phyloP scores from a whole-genome alignment of 176 grass and related monocot species.

The Zoysia pacifica region DNA sequence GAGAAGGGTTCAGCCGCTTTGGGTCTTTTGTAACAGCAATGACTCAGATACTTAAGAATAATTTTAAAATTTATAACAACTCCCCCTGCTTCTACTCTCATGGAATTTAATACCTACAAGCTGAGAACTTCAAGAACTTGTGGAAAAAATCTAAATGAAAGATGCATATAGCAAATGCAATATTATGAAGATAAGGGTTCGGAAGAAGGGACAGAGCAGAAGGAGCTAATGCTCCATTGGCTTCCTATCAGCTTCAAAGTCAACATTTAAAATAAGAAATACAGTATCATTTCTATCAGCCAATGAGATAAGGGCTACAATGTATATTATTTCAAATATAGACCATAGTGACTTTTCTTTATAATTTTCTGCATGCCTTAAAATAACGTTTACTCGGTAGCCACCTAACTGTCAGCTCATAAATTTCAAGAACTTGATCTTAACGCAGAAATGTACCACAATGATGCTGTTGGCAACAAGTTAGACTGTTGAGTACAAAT shows the following conservation, averaged over 20 bases:
- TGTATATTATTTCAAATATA: constrained; percentile 7
- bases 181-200: neutral
- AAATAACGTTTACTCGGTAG: neutral
- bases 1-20: no score
- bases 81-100: neutral
- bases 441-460: neutral
- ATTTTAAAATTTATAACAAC: neutral
- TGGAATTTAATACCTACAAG: neutral
- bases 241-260: constrained; percentile 9
- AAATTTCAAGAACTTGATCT: neutral
- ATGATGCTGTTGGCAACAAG: neutral
- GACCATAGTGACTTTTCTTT: neutral
- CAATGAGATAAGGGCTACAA: constrained; percentile 4
- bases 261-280: neutral
- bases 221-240: neutral
- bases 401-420: neutral
- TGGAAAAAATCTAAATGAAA: constrained; percentile 5
- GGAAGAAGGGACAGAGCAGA: neutral
- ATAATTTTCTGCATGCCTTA: constrained; percentile 2
- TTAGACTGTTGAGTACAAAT: constrained; percentile 13
- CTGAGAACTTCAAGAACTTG: neutral
- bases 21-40: neutral
- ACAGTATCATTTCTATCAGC: neutral
- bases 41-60: neutral
- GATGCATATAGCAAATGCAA: constrained; percentile 10